Percentiles rank a stretch among this genome's conserved stretches.
Conservation (phyloP, 2,329 filamentous ascomycete genomes). For the Calonectria leucothoes region DNA sequence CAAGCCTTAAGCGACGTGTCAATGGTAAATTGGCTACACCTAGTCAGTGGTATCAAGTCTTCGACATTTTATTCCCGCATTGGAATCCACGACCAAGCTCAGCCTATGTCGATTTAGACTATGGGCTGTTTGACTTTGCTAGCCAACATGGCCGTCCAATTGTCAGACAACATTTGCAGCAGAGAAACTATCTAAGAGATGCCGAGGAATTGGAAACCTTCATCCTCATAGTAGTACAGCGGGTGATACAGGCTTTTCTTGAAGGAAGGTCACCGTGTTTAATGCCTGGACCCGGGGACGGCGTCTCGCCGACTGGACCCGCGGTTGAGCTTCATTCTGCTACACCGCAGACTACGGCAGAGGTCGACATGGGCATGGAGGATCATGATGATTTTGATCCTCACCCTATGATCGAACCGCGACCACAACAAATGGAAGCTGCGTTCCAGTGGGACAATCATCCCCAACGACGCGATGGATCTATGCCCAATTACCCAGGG, state of each 20-base stretch:
- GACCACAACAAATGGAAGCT: no score
- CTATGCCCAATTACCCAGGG: background rate
- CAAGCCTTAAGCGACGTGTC: background rate
- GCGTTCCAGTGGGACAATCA: background rate
- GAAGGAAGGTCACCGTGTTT: background rate
- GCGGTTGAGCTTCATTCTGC: background rate
- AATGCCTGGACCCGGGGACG: background rate
- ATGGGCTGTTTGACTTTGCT: background rate
- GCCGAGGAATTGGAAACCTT: background rate
- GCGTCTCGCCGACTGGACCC: background rate
- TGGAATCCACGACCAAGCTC: background rate
- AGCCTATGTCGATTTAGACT: background rate
- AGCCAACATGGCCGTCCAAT: background rate
- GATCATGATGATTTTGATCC: background rate
- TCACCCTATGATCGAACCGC: background rate
- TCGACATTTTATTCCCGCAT: background rate
- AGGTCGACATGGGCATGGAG: background rate
- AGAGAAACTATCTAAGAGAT: background rate
- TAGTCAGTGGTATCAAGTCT: conserved; percentile 1
- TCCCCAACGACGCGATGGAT: background rate
- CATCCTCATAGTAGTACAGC: background rate
- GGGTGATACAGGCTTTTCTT: background rate
- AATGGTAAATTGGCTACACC: background rate
- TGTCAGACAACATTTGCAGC: background rate
- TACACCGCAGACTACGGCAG: background rate